Percentiles rank a stretch among this genome's conserved stretches.
phyloP scores from a whole-genome alignment of 805 yeast genomes.

The Lipomyces anomalus region DNA sequence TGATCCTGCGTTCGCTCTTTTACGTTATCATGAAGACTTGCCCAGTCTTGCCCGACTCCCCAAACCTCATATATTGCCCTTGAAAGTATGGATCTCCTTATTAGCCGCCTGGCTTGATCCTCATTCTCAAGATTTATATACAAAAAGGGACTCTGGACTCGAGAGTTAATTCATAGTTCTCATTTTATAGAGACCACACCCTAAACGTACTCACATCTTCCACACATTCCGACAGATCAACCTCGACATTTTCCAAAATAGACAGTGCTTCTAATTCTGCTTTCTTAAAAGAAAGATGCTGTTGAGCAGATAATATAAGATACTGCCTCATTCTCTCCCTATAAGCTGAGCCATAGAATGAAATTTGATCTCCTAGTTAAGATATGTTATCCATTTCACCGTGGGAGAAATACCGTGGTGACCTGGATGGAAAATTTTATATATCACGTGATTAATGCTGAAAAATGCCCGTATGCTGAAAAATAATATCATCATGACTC shows the following conservation, averaged over 20 bases:
- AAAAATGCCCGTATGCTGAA: no score
- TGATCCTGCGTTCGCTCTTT: slow-evolving; percentile 27
- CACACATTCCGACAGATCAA: slow-evolving; percentile 57
- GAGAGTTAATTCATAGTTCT: no score
- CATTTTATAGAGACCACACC: no score
- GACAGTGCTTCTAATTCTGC: slow-evolving; percentile 88
- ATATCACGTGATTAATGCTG: no score
- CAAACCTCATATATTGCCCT: slow-evolving; percentile 78
- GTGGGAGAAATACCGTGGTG: no score
- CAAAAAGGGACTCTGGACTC: slow-evolving; percentile 54
- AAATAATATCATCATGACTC: no score
- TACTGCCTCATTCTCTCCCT: slow-evolving; percentile 56
- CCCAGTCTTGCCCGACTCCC: slow-evolving; percentile 61
- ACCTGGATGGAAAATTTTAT: no score
- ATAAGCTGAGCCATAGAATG: no score
- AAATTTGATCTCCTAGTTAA: no score
- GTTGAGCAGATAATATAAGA: slow-evolving; percentile 78
- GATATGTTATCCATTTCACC: no score
- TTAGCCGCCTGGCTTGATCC: slow-evolving; percentile 56
- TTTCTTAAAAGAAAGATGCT: slow-evolving; percentile 66
- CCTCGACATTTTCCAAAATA: slow-evolving; percentile 46
- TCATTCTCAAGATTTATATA: slow-evolving; percentile 62
- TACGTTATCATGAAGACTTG: slow-evolving; percentile 52
- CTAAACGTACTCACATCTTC: slow-evolving; percentile 38
- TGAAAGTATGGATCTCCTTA: slow-evolving; percentile 62